Conservation (phyloP, 768 basidiomycete genomes). For the Bullera alba region DNA sequence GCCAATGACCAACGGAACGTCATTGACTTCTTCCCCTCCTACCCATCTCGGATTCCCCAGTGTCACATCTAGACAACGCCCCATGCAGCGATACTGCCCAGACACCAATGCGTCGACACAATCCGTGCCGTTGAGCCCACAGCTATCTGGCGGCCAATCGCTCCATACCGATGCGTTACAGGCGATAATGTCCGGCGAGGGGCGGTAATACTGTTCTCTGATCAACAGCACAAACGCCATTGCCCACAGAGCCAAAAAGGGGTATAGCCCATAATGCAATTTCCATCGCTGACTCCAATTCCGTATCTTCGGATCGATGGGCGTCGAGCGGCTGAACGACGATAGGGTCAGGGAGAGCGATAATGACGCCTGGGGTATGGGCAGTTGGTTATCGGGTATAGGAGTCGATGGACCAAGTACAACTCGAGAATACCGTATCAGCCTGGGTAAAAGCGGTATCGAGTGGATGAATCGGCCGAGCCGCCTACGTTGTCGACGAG, state of each 20-base stretch:
- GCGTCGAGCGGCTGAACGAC: background rate
- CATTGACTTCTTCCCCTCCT: slow-evolving; percentile 18
- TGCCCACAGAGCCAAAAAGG: slow-evolving; percentile 24
- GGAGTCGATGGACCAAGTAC: background rate
- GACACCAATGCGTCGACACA: slow-evolving; percentile 13
- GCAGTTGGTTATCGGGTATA: background rate
- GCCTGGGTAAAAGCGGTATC: background rate
- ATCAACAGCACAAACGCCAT: slow-evolving; percentile 30
- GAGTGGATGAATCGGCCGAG: background rate
- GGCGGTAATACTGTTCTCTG: slow-evolving; percentile 29
- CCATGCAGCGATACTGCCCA: slow-evolving; percentile 28
- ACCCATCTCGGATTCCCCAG: slow-evolving; percentile 36
- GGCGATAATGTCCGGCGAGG: slow-evolving; percentile 11
- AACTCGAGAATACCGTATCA: background rate
- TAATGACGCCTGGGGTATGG: background rate
- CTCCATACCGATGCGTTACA: slow-evolving; percentile 25
- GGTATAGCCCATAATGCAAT: slow-evolving; percentile 3
- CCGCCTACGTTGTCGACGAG: background rate
- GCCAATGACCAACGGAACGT: slow-evolving; percentile 24
- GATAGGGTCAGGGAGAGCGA: background rate
- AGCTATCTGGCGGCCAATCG: slow-evolving; percentile 35
- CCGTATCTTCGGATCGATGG: background rate
- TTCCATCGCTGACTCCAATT: background rate
- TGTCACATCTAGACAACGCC: slow-evolving; percentile 25
- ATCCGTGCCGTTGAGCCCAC: slow-evolving; percentile 25